These are phyloP conservation scores for Xerocomus nothofagi DNA, from an alignment of 1,284 basidiomycete species.

Conservation along the genomic window DNA sequence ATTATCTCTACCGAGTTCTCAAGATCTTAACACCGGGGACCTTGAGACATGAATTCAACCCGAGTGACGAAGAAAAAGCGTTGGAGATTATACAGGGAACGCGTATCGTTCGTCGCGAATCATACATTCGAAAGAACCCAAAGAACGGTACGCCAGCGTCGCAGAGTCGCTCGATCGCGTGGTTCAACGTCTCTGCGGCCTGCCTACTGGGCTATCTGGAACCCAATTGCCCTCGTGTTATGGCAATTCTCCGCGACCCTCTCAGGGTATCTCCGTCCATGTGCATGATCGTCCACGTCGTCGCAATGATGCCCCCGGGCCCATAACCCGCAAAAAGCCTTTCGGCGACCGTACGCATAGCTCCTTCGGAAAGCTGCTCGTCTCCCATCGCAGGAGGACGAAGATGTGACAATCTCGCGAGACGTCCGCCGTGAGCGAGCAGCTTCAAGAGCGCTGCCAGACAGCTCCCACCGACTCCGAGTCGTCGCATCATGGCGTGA, in stretches of 20 bases:
- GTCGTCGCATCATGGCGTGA: too few species aligned
- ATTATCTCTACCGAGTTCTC: background rate
- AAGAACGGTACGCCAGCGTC: background rate
- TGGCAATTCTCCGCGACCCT: background rate
- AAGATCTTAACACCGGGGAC: background rate
- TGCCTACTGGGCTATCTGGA: background rate
- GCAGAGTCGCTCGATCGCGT: background rate
- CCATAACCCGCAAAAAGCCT: background rate
- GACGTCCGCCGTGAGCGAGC: background rate
- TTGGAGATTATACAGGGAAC: background rate
- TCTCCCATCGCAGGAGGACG: background rate
- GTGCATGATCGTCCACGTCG: background rate
- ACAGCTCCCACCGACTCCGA: too few species aligned
- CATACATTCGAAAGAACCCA: background rate
- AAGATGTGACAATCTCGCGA: background rate
- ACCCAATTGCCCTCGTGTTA: background rate
- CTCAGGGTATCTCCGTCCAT: background rate
- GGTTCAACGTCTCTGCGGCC: background rate
- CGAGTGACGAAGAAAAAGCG: background rate
- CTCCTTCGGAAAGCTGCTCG: background rate
- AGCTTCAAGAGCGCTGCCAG: background rate
- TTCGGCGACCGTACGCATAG: background rate
- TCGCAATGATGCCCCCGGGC: background rate
- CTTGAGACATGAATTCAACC: background rate
- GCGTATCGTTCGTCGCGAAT: background rate